These are phyloP conservation scores for Piloderma croceum DNA, from an alignment of 768 basidiomycete genomes.

Conservation along the genomic window DNA sequence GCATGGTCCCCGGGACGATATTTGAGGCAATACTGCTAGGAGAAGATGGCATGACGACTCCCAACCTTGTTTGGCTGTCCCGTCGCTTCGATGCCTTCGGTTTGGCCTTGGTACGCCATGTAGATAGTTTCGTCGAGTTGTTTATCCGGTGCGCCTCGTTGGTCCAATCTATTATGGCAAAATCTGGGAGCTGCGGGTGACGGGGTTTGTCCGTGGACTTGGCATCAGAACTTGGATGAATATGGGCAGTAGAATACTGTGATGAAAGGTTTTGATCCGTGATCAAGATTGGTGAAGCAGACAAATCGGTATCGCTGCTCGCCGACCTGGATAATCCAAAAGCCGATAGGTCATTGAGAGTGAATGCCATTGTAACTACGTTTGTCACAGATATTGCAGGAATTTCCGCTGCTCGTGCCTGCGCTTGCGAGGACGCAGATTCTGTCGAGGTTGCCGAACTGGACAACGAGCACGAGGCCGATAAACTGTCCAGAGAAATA, in stretches of 20 bases:
- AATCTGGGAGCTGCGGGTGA: slow-evolving; percentile 43
- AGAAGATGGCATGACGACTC: too few species aligned
- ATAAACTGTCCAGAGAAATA: slow-evolving; percentile 40
- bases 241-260: slow-evolving; percentile 47
- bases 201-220: slow-evolving; percentile 15
- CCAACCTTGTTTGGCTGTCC: not conserved
- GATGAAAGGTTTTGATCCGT: slow-evolving; percentile 61
- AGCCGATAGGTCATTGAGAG: slow-evolving; percentile 49
- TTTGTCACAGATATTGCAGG: not conserved
- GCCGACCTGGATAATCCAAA: slow-evolving; percentile 40
- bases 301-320: slow-evolving; percentile 14
- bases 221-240: slow-evolving; percentile 32
- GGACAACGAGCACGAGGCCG: slow-evolving; percentile 6
- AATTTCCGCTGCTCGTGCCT: not conserved
- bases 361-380: slow-evolving; percentile 23
- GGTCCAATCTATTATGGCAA: slow-evolving; percentile 64
- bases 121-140: slow-evolving; percentile 52
- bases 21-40: not conserved
- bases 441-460: slow-evolving; percentile 19
- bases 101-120: slow-evolving; percentile 52
- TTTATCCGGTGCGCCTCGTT: slow-evolving; percentile 30
- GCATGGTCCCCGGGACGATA: not conserved
- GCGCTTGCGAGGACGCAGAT: slow-evolving; percentile 11
- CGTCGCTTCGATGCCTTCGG: slow-evolving; percentile 16
- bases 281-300: slow-evolving; percentile 63